Evolutionary conservation across 352 stramenopile species (phyloP).

Genomic region (Globisporangium nunn): DNA sequence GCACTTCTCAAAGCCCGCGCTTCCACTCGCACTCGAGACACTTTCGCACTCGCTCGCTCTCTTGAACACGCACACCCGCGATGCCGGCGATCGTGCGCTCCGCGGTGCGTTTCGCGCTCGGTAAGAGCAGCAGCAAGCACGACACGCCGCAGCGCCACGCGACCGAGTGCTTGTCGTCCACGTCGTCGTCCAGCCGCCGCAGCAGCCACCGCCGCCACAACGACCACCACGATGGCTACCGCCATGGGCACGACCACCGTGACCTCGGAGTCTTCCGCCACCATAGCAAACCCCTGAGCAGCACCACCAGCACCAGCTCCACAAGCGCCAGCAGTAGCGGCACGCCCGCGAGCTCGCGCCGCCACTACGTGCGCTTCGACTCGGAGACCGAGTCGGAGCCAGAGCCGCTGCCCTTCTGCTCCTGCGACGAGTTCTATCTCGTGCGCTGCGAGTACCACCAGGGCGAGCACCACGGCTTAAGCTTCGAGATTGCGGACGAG

Average conservation of each 20-base stretch:
- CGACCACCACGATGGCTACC: no score
- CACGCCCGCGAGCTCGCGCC: neutral
- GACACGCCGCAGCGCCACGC: conserved; percentile 4
- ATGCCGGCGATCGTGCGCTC: conserved; percentile 11
- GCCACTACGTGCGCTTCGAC: conserved; percentile 9
- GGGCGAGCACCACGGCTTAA: conserved; percentile 41
- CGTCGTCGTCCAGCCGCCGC: no score
- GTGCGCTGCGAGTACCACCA: conserved; percentile 39
- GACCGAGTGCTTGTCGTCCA: neutral
- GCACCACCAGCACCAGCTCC: conserved; percentile 1
- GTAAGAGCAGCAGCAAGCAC: conserved; percentile 8
- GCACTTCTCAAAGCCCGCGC: neutral
- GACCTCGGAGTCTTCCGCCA: conserved; percentile 1
- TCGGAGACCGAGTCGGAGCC: conserved; percentile 48
- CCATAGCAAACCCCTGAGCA: neutral
- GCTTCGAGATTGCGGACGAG: conserved; percentile 41
- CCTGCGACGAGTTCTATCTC: conserved; percentile 40
- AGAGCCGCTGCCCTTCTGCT: conserved; percentile 38
- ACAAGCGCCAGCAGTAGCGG: neutral
- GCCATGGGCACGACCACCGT: neutral
- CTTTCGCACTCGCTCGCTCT: neutral
- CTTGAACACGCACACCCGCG: neutral
- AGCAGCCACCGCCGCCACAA: no score
- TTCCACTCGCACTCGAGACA: neutral
- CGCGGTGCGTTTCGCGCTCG: conserved; percentile 12